Evolutionary conservation across 805 yeast species (phyloP).

Genomic region (Sugiyamaella lignohabitans): DNA sequence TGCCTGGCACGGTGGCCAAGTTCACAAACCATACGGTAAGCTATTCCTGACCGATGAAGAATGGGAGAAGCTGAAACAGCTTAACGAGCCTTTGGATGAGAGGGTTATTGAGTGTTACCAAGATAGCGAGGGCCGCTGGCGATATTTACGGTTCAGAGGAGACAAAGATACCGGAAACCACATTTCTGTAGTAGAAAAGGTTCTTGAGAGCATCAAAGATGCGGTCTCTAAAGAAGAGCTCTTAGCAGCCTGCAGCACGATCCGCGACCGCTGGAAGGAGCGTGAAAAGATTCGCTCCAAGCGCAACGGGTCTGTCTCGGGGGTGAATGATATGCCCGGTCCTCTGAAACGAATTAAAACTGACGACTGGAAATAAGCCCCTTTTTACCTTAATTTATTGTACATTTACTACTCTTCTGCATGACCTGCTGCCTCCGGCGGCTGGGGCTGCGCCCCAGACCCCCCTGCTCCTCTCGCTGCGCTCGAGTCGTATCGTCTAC

Average conservation of each 20-base stretch:
- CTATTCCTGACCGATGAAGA: constrained; percentile 60
- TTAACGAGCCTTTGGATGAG: constrained; percentile 79
- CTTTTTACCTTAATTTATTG: no score
- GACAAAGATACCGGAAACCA: constrained; percentile 90
- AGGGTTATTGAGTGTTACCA: constrained; percentile 81
- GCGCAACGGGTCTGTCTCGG: neutral
- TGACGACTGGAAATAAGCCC: neutral
- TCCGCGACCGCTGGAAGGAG: constrained; percentile 55
- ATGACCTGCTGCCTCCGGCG: no score
- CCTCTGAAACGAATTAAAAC: neutral
- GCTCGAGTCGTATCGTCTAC: no score
- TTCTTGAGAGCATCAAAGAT: constrained; percentile 77
- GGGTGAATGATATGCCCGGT: no score
- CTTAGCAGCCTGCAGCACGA: constrained; percentile 47
- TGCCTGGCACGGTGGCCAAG: constrained; percentile 68
- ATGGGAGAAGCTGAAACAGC: constrained; percentile 67
- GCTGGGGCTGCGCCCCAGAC: no score
- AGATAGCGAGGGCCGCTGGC: constrained; percentile 68
- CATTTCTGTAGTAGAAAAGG: constrained; percentile 69
- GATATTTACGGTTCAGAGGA: constrained; percentile 80
- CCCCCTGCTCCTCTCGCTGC: no score
- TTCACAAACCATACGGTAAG: constrained; percentile 59
- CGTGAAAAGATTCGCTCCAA: constrained; percentile 31
- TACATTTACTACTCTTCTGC: no score
- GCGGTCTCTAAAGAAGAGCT: constrained; percentile 78